Evolutionary conservation across 2,329 filamentous ascomycete genomes (phyloP), one percentile per base, ranked within the genome.

Genomic region (Talaromyces sp.): DNA sequence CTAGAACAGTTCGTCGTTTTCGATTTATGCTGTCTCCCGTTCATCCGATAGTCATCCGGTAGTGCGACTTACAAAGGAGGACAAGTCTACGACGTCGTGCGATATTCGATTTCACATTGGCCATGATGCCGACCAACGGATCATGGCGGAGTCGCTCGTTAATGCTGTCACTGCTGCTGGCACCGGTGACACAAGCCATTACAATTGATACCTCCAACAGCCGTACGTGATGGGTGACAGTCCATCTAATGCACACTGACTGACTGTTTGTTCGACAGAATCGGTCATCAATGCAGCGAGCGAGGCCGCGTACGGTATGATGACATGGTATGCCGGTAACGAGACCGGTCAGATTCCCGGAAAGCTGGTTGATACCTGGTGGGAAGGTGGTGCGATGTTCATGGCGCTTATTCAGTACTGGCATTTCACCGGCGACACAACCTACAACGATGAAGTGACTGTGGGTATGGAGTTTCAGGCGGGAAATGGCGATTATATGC

Each of bases 341-440:
- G 81, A 79, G n/a, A 78, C 82, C 10, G 83, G 82, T 34, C 80
- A 84, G 65, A 78, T 80, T 22, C 81, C 83, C 1, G 84, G 83
- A 47, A 81, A 83, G 66, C 68, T 86, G 61, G 78, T 83, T 25
- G 70, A 76, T 22, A 79, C 76, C 67, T 81, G 79, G 79, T 80
- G 79, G 78, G 78, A 80, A 67, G 77, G 77, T 8, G 79, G 78
- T 22, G 78, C 78, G 17, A 79, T 80, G 78, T 80, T 79, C 68
- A 75, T 73, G 47, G 53, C 74, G 0, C 68, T 81, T 34, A 75
- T 81, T 68, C 76, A 81, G 62, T 81, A 81, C 67, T 79, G 78
- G 78, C 77, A 72, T 65, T 78, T 76, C 63, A 81, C 79, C 3
- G 75, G 76, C 17, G 79, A 81, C 64, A 70, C 73, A 22, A 73